Evolutionary conservation across 148 eudicot species (phyloP).

Genomic region (Rhododendron kiyosumense): DNA sequence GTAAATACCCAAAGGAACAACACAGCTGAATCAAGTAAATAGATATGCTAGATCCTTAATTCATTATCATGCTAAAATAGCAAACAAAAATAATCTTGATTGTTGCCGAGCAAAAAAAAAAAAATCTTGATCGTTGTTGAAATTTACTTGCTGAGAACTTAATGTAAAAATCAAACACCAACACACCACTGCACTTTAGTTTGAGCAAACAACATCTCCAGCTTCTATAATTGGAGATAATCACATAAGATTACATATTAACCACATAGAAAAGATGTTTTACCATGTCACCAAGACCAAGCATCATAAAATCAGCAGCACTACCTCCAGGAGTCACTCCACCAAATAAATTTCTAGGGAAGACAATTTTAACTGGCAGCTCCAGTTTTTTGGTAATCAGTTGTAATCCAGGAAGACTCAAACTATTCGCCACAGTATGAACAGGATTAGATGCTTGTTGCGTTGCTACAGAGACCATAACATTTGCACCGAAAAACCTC

Average conservation of each 20-base stretch:
- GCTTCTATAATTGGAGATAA: background rate
- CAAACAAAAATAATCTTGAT: background rate
- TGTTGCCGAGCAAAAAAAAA: no score
- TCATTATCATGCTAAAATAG: background rate
- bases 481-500: slow-evolving; percentile 93
- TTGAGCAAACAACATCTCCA: background rate
- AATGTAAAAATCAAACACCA: background rate
- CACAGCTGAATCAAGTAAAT: background rate
- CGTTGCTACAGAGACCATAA: slow-evolving; percentile 98
- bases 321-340: slow-evolving; percentile 54
- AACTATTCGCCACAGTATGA: slow-evolving; percentile 89
- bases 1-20: background rate
- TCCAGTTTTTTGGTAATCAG: slow-evolving; percentile 85
- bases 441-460: slow-evolving; percentile 98
- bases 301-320: slow-evolving; percentile 85
- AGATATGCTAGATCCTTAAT: background rate
- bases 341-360: slow-evolving; percentile 83
- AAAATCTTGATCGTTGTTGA: no score
- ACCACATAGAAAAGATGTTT: slow-evolving; percentile 11
- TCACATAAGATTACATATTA: background rate
- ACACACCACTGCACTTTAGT: background rate
- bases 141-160: background rate
- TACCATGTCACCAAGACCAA: slow-evolving; percentile 99
- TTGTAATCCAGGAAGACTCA: slow-evolving; percentile 93
- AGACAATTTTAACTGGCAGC: slow-evolving; percentile 91